Conservation (phyloP, 2,329 filamentous ascomycete genomes). For the Cytospora leucostoma region DNA sequence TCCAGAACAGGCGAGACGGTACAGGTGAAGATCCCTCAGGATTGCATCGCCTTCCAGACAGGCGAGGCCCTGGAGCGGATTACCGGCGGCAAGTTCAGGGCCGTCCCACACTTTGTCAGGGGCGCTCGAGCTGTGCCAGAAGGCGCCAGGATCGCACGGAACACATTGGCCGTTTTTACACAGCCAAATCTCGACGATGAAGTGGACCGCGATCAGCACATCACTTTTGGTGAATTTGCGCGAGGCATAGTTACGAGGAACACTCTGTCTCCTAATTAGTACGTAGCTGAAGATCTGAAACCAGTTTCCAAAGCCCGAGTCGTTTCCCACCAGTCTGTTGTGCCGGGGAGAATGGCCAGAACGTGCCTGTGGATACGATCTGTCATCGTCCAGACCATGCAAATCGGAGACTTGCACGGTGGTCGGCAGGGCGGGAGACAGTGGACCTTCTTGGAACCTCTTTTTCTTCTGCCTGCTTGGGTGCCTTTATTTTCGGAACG, state of each 20-base stretch:
- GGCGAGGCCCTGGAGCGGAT: constrained; percentile 90
- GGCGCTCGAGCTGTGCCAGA: constrained; percentile 59
- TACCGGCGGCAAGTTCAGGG: constrained; percentile 86
- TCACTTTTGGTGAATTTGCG: constrained; percentile 77
- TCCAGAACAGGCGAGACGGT: constrained; percentile 78
- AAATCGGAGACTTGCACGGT: neutral
- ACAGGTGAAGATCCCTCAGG: constrained; percentile 89
- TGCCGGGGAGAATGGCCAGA: neutral
- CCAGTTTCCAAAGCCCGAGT: neutral
- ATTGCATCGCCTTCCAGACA: constrained; percentile 94
- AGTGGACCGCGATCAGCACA: constrained; percentile 67
- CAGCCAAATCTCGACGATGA: constrained; percentile 88
- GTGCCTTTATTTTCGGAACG: constrained; percentile 18
- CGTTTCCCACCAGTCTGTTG: neutral
- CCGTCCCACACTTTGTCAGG: constrained; percentile 92
- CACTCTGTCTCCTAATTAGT: constrained; percentile 46
- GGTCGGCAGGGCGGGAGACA: neutral
- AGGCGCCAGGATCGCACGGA: constrained; percentile 62
- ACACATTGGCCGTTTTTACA: constrained; percentile 94
- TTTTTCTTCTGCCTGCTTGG: neutral
- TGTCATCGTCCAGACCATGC: neutral
- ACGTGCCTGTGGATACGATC: constrained; percentile 1
- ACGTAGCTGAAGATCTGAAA: neutral
- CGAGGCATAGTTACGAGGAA: constrained; percentile 61
- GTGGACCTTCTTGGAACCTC: neutral